Base-by-base conservation (phyloP, 192 early-diverging fungal genomes). In the Mortierella antarctica region DNA sequence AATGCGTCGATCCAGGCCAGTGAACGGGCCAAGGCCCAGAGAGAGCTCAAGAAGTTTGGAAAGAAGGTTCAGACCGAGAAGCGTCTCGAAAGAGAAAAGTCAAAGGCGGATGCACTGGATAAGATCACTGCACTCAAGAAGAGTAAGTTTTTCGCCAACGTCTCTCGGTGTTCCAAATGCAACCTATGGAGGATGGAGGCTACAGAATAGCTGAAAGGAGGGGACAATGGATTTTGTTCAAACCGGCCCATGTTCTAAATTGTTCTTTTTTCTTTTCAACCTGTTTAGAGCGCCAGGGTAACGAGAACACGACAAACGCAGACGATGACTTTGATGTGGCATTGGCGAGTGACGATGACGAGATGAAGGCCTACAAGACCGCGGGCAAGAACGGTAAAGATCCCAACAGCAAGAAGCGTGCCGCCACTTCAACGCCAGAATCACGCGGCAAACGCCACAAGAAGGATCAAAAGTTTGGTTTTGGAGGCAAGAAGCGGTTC, bases 21-120 rank as follows among this genome's bases (percentile, higher is more conserved):
- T 45, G 96, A 97, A 71, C 89, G 95, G 40, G 94, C 94, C 47
- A 90, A 91, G 60, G 93, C 93, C 72, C 93, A 95, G 84, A 90
- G 97, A 58, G 94, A 96, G 54, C 85, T 93, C 63, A 96, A 97
- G 86, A 98, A 97, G 91, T 99, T 95, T 82, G 96, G 97, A 68
- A 98, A 98, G 84, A 94, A 97, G 88, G 95, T 99, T 10, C 96
- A 99, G 83, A 84, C 92, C 11, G 95, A 97, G 84, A 98, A 98
- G 82, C 86, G 95, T 42, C 86, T 89, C 69, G 95, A 96, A 75
- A 91, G 96, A 52, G 92, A 95, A 81, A 90, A 93, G 74, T 74
- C 93, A 74, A 98, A 98, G 89, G 89, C 89, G 57, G 86, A 93
- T 47, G 91, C 91, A n/a, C 82, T 99, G 69, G 97, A 98, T 51